A percentile compares a stretch with the other conserved stretches of the same genome.
Evolutionary conservation across 2,329 filamentous ascomycete genomes (phyloP).

Genomic region (Aspergillus fijiensis): DNA sequence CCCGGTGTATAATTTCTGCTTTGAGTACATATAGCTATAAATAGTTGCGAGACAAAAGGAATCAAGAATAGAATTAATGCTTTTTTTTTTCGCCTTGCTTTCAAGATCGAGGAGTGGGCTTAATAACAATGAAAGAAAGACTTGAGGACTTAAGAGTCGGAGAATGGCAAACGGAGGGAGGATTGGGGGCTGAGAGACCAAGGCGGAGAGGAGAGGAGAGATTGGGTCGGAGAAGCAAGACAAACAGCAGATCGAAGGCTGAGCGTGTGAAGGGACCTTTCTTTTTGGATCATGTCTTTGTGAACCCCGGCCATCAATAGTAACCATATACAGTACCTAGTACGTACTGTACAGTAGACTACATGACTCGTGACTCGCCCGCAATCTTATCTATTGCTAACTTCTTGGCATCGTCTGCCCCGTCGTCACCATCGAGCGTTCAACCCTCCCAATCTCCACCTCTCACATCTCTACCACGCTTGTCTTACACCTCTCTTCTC

Average conservation of each 20-base stretch:
- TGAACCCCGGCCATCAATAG: constrained; percentile 1
- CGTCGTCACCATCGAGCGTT: constrained; percentile 3
- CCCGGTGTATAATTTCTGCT: constrained; percentile 1
- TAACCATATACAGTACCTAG: too few species aligned
- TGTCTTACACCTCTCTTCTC: background rate
- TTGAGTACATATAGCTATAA: background rate
- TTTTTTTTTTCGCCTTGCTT: background rate
- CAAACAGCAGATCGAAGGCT: too few species aligned
- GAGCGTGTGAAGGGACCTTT: too few species aligned
- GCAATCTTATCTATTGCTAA: constrained; percentile 8
- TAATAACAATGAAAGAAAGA: too few species aligned
- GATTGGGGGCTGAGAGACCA: too few species aligned
- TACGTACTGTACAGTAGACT: background rate
- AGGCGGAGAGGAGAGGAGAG: too few species aligned
- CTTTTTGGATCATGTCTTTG: background rate
- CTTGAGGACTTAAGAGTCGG: too few species aligned
- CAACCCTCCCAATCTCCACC: background rate
- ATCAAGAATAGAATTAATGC: background rate
- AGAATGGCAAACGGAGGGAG: too few species aligned
- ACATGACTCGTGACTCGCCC: background rate
- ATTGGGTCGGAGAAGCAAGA: too few species aligned
- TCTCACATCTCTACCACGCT: constrained; percentile 2
- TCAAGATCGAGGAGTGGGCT: too few species aligned
- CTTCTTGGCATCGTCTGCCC: constrained; percentile 12
- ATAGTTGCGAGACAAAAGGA: background rate